A percentile compares a stretch with the other conserved stretches of the same genome.
phyloP scores from a whole-genome alignment of 805 yeast species.

The Hagleromyces aurorensis region DNA sequence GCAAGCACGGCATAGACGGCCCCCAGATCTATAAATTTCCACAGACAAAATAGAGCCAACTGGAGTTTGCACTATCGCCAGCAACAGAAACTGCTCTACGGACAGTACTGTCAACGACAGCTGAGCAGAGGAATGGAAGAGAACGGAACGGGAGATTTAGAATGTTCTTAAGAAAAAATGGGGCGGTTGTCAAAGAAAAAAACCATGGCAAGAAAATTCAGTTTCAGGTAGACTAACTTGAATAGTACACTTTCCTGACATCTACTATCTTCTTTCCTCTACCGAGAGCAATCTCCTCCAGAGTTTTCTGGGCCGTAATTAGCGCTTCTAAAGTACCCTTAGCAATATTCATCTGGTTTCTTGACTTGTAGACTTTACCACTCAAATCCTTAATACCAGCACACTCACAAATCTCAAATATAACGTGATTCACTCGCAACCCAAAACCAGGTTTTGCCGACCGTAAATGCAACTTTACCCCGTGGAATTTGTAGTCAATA shows the following conservation, averaged over 20 bases:
- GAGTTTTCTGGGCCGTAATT: constrained; percentile 58
- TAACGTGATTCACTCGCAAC: constrained; percentile 79
- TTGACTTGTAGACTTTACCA: constrained; percentile 84
- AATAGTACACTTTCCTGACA: constrained; percentile 82
- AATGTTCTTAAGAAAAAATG: no score
- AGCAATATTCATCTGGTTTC: constrained; percentile 92
- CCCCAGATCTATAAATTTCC: no score
- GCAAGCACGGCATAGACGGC: no score
- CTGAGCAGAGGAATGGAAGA: no score
- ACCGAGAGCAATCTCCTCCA: constrained; percentile 80
- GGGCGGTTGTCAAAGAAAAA: no score
- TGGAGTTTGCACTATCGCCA: no score
- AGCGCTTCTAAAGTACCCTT: constrained; percentile 86
- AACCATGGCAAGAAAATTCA: no score
- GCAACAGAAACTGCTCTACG: no score
- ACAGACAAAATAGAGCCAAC: no score
- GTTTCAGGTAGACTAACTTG: constrained; percentile 36
- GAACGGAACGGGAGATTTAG: no score
- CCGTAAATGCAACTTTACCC: constrained; percentile 71
- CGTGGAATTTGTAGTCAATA: constrained; percentile 76
- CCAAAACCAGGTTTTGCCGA: constrained; percentile 94
- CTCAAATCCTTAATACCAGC: constrained; percentile 92
- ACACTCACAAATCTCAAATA: constrained; percentile 84
- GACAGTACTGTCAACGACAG: no score
- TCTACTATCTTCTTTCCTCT: constrained; percentile 95